phyloP scores from a whole-genome alignment of 2,329 filamentous ascomycete species.

The Graphilbum ipis-grandicollis region DNA sequence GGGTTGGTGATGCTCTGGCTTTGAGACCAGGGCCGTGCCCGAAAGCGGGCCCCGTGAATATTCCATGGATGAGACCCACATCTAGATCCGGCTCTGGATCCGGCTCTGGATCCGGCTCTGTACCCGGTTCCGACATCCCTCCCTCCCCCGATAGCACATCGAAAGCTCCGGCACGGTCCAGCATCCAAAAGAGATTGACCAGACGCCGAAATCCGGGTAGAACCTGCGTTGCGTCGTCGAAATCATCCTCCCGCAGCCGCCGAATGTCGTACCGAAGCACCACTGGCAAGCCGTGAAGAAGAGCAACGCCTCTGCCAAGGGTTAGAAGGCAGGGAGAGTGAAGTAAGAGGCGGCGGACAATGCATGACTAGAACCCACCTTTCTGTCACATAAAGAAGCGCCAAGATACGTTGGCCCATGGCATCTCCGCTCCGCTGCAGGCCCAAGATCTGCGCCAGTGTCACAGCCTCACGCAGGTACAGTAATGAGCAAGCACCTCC shows the following conservation, averaged over 20 bases:
- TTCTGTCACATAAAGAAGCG: constrained; percentile 31
- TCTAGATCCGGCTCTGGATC: too few relatives aligned
- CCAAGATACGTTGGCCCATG: constrained; percentile 22
- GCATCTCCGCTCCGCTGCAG: constrained; percentile 25
- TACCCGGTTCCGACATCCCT: constrained; percentile 9
- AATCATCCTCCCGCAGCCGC: constrained; percentile 18
- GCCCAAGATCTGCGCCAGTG: constrained; percentile 29
- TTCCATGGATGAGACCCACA: too few relatives aligned
- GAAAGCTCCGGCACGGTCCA: constrained; percentile 30
- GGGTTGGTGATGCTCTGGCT: too few relatives aligned
- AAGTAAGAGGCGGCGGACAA: too few relatives aligned
- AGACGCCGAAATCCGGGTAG: constrained; percentile 31
- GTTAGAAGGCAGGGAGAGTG: too few relatives aligned
- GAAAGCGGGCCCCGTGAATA: too few relatives aligned
- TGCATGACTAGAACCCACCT: too few relatives aligned
- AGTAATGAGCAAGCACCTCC: constrained; percentile 28
- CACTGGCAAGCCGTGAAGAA: constrained; percentile 30
- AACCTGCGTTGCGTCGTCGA: constrained; percentile 23
- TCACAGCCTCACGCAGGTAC: constrained; percentile 32
- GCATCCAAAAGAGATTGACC: constrained; percentile 29
- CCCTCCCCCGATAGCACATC: constrained; percentile 23
- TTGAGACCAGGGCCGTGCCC: too few relatives aligned
- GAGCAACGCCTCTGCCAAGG: constrained; percentile 24
- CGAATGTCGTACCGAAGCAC: constrained; percentile 22
- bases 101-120: too few relatives aligned